phyloP scores from a whole-genome alignment of 2,329 filamentous ascomycete species.

The Tympanopsis confertula region DNA sequence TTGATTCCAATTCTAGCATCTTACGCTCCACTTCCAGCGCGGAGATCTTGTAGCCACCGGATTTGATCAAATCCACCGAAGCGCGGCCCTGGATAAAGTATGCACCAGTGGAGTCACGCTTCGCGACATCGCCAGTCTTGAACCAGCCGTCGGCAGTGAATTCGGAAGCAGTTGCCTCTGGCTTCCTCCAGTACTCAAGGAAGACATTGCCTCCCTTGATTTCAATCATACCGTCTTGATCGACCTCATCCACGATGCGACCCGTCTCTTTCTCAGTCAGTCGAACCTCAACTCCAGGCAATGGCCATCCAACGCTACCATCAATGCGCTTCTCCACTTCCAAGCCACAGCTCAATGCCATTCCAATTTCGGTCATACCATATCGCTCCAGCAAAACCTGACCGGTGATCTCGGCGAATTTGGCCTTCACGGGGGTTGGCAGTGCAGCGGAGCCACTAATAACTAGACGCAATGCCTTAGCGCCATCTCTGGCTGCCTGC shows the following conservation, averaged over 20 bases:
- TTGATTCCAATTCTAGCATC: slow-evolving; percentile 30
- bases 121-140: slow-evolving; percentile 31
- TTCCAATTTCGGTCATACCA: slow-evolving; percentile 37
- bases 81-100: slow-evolving; percentile 41
- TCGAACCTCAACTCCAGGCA: slow-evolving; percentile 31
- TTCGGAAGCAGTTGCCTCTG: slow-evolving; percentile 28
- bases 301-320: slow-evolving; percentile 29
- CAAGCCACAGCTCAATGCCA: slow-evolving; percentile 29
- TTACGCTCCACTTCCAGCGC: slow-evolving; percentile 41
- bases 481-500: slow-evolving; percentile 15
- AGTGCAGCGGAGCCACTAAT: slow-evolving; percentile 28
- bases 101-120: slow-evolving; percentile 19
- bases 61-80: slow-evolving; percentile 40
- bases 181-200: slow-evolving; percentile 26
- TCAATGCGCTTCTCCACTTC: slow-evolving; percentile 21
- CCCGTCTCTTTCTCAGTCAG: slow-evolving; percentile 26
- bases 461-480: slow-evolving; percentile 19
- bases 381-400: slow-evolving; percentile 32
- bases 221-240: slow-evolving; percentile 28
- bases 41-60: slow-evolving; percentile 41
- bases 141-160: slow-evolving; percentile 35
- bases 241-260: slow-evolving; percentile 7
- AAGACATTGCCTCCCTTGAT: slow-evolving; percentile 27
- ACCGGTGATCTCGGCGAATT: slow-evolving; percentile 24
- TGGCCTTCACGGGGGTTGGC: slow-evolving; percentile 24